Conservation (phyloP, 176 grass and related monocot genomes). For the bread wheat (Triticum aestivum) region IWGSC_CS_RefSeq_v2.1 NC_057803.1:127654322-127654821, state of each 20-base stretch:
- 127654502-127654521: neutral
- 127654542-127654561: neutral
- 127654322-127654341: constrained; percentile 23
- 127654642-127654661: neutral
- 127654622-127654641: constrained; percentile 13
- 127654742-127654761: neutral
- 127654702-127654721: neutral
- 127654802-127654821: too few relatives aligned
- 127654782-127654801: too few relatives aligned
- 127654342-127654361: neutral
- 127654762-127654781: too few relatives aligned
- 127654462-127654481: neutral
- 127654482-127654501: neutral
- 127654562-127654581: constrained; percentile 17
- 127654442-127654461: neutral
- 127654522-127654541: neutral
- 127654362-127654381: neutral
- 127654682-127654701: neutral
- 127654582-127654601: neutral
- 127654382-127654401: neutral
- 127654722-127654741: neutral
- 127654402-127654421: neutral
- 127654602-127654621: neutral
- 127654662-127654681: neutral
- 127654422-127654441: neutral